phyloP scores from a whole-genome alignment of 2,329 filamentous ascomycete genomes.

The Fusarium sp. region DNA sequence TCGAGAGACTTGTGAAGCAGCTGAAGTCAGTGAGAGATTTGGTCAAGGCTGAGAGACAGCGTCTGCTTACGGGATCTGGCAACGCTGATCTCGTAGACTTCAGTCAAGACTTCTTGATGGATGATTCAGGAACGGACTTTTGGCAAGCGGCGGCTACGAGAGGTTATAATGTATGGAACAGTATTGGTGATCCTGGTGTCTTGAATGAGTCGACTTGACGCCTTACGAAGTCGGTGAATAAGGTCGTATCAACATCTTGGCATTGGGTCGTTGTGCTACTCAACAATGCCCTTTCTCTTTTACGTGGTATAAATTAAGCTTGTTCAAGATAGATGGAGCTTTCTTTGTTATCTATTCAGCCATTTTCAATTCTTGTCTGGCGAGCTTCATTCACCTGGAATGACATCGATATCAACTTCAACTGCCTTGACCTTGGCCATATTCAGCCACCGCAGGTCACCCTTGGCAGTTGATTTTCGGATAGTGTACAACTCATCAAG shows the following conservation, averaged over 20 bases:
- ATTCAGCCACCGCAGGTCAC: conserved; percentile 61
- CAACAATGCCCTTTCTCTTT: neutral
- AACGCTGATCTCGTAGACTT: conserved; percentile 29
- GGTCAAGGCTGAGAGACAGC: conserved; percentile 44
- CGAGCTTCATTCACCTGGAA: conserved; percentile 7
- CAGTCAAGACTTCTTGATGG: conserved; percentile 36
- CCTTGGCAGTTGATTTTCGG: conserved; percentile 57
- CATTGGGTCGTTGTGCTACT: neutral
- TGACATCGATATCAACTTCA: conserved; percentile 33
- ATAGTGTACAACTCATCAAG: conserved; percentile 73
- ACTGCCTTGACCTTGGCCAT: conserved; percentile 59
- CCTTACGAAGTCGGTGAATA: neutral
- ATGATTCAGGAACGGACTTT: conserved; percentile 39
- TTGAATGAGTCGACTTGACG: conserved; percentile 27
- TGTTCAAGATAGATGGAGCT: conserved; percentile 2
- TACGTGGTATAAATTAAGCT: neutral
- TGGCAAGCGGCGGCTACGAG: conserved; percentile 39
- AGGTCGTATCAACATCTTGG: neutral
- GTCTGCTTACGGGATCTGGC: conserved; percentile 35
- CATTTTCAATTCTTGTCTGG: neutral
- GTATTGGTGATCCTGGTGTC: conserved; percentile 42
- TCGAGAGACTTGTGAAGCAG: conserved; percentile 46
- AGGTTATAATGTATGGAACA: conserved; percentile 40
- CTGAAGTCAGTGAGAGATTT: conserved; percentile 45
- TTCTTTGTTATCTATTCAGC: neutral